Evolutionary conservation across 495 filamentous ascomycete genomes (phyloP).

Genomic region (Sordaria brevicollis): DNA sequence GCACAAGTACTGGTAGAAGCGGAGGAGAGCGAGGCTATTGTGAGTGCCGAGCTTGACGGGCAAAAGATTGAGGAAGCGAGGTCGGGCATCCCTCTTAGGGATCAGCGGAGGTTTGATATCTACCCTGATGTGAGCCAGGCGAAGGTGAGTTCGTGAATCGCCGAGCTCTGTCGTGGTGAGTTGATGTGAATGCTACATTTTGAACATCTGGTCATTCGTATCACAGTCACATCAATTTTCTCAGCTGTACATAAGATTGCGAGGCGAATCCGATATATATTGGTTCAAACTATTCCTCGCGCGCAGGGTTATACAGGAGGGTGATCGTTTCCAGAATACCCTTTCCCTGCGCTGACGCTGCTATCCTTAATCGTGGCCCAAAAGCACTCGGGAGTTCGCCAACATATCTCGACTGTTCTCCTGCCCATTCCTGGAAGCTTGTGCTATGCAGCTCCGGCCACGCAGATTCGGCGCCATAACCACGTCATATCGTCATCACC

Average conservation of each 20-base stretch:
- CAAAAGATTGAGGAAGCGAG: constrained; percentile 66
- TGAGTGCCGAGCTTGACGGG: constrained; percentile 63
- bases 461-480: background rate
- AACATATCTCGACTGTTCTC: background rate
- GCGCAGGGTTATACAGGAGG: background rate
- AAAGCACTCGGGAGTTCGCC: background rate
- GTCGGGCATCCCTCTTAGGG: constrained; percentile 73
- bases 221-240: background rate
- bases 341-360: background rate
- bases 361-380: background rate
- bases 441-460: background rate
- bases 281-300: background rate
- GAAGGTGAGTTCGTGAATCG: constrained; percentile 19
- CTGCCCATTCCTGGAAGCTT: background rate
- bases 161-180: background rate
- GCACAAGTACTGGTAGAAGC: constrained; percentile 66
- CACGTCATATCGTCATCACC: background rate
- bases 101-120: constrained; percentile 87
- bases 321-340: background rate
- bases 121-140: constrained; percentile 78
- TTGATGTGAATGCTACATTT: background rate
- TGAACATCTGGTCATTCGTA: background rate
- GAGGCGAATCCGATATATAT: background rate
- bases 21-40: constrained; percentile 63
- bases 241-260: background rate